Conservation (phyloP, 2,329 filamentous ascomycete genomes). For the Pseudovirgaria hyperparasitica region DNA sequence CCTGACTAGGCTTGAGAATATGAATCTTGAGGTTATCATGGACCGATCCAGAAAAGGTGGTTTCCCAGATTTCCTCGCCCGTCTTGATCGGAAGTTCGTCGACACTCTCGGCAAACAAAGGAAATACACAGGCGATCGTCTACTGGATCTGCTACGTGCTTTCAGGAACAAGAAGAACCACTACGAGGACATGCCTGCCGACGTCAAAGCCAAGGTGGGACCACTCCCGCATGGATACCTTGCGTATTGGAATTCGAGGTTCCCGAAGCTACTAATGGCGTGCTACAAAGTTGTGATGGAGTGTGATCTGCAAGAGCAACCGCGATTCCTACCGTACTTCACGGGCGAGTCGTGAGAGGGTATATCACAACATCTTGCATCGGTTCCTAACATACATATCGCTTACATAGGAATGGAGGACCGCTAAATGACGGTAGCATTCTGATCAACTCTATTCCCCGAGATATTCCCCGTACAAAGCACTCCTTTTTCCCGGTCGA, state of each 20-base stretch:
- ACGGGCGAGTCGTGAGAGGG: too few relatives aligned
- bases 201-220: conserved; percentile 62
- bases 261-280: conserved; percentile 64
- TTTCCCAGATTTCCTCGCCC: conserved; percentile 64
- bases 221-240: conserved; percentile 69
- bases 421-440: too few relatives aligned
- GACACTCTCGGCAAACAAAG: conserved; percentile 86
- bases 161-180: conserved; percentile 95
- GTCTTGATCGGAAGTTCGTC: conserved; percentile 68
- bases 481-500: too few relatives aligned
- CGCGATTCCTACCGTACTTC: conserved; percentile 64
- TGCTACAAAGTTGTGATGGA: conserved; percentile 66
- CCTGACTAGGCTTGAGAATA: conserved; percentile 45
- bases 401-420: too few relatives aligned
- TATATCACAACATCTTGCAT: too few relatives aligned
- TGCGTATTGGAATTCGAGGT: conserved; percentile 67
- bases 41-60: conserved; percentile 44
- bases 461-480: too few relatives aligned
- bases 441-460: too few relatives aligned
- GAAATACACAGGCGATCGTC: conserved; percentile 75
- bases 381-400: too few relatives aligned
- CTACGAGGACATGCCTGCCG: conserved; percentile 87
- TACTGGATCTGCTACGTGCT: conserved; percentile 79
- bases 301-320: conserved; percentile 48
- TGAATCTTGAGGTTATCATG: conserved; percentile 31